Conservation (phyloP, 306 rosid genomes). For the Cajanus cajan region DNA sequence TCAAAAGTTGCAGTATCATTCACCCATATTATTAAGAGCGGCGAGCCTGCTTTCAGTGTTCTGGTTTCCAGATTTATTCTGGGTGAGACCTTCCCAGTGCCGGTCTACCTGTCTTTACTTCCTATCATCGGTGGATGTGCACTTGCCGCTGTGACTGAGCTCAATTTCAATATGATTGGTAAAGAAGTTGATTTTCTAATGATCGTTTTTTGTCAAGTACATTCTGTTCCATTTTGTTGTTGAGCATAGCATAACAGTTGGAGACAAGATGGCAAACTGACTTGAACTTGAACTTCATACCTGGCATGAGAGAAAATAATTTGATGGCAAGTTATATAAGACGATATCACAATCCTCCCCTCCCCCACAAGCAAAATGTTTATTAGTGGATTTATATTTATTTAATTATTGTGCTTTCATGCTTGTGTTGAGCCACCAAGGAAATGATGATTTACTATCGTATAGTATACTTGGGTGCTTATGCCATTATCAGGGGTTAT, state of each 20-base stretch:
- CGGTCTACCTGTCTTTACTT: slow-evolving; percentile 78
- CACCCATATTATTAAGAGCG: slow-evolving; percentile 98
- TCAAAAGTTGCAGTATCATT: slow-evolving; percentile 96
- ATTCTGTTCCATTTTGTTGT: neutral
- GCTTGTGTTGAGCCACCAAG: neutral
- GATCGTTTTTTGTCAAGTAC: neutral
- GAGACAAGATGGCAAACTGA: neutral
- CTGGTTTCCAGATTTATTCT: slow-evolving; percentile 79
- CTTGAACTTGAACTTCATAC: neutral
- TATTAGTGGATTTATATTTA: neutral
- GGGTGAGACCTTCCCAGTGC: slow-evolving; percentile 75
- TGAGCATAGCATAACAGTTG: neutral
- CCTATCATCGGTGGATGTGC: slow-evolving; percentile 94
- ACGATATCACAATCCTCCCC: neutral
- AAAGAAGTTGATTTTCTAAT: slow-evolving; percentile 18
- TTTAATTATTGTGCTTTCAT: neutral
- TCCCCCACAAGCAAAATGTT: neutral
- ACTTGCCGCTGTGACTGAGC: slow-evolving; percentile 93
- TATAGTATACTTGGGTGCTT: neutral
- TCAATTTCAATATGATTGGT: slow-evolving; percentile 94
- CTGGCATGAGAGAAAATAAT: neutral
- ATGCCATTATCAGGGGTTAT: neutral
- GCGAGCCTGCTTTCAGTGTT: slow-evolving; percentile 93
- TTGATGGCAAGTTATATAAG: neutral
- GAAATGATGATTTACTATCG: neutral